These are phyloP conservation scores for Mucor lusitanicus DNA, from an alignment of 371 early-diverging fungal species.

Conservation along the genomic window DNA sequence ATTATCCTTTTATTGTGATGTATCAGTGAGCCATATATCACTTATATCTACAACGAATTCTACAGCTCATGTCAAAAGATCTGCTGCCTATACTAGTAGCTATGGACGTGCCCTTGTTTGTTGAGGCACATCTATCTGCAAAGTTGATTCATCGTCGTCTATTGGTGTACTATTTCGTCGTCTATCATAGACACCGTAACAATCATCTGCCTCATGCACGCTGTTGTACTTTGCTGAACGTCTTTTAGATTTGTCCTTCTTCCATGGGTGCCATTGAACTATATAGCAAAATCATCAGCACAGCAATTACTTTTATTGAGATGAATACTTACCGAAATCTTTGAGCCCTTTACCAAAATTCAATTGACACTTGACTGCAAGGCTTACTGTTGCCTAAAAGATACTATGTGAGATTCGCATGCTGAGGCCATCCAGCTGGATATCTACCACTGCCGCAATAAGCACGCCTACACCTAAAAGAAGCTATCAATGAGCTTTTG, in stretches of 20 bases:
- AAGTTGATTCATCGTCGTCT: background rate
- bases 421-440: background rate
- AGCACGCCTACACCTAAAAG: background rate
- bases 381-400: background rate
- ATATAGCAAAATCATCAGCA: background rate
- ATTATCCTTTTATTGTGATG: too few relatives aligned
- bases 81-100: background rate
- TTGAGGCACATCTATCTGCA: background rate
- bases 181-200: background rate
- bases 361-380: background rate
- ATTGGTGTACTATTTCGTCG: background rate
- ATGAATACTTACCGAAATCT: background rate
- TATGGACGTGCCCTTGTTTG: background rate
- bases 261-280: constrained; percentile 1
- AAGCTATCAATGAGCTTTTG: background rate
- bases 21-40: too few relatives aligned
- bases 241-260: background rate
- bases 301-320: background rate
- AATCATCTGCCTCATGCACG: background rate
- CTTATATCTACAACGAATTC: too few relatives aligned
- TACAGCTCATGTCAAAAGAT: too few relatives aligned
- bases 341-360: constrained; percentile 17
- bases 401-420: too few relatives aligned
- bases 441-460: background rate
- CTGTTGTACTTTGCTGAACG: background rate